Evolutionary conservation across 306 rosid genomes (phyloP).

Genomic region (Astragalus glycyphyllos): DNA sequence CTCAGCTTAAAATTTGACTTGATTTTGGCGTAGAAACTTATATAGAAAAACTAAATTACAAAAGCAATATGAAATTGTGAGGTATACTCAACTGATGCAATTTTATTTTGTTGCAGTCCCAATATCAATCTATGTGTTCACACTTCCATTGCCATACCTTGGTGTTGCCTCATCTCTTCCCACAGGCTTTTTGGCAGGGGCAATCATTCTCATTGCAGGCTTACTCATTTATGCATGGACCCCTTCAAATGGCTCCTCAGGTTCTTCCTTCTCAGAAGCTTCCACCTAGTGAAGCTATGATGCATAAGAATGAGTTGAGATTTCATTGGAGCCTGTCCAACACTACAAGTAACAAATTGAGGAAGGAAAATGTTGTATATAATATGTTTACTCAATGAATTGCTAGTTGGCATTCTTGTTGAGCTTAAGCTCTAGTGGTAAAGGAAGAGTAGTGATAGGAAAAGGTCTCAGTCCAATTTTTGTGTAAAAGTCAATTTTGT

Average conservation of each 20-base stretch:
- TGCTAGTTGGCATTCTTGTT: constrained; percentile 25
- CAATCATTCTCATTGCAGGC: constrained; percentile 67
- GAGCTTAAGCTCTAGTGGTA: constrained; percentile 22
- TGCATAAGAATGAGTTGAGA: constrained; percentile 26
- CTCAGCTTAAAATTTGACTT: background rate
- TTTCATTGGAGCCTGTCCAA: constrained; percentile 13
- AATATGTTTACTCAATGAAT: background rate
- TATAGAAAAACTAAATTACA: background rate
- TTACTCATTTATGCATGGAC: constrained; percentile 79
- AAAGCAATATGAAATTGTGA: constrained; percentile 37
- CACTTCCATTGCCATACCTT: constrained; percentile 86
- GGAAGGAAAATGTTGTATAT: constrained; percentile 29
- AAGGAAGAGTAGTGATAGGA: constrained; percentile 11
- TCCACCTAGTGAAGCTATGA: constrained; percentile 40
- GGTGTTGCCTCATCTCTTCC: constrained; percentile 84
- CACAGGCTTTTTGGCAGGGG: constrained; percentile 78
- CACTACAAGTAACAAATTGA: constrained; percentile 19
- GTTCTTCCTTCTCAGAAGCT: constrained; percentile 45
- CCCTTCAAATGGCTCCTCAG: constrained; percentile 56
- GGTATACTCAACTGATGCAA: constrained; percentile 33
- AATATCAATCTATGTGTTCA: constrained; percentile 72
- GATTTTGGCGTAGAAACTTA: background rate
- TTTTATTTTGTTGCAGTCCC: constrained; percentile 70
- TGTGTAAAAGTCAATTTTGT: constrained; percentile 31
- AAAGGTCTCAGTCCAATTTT: constrained; percentile 39